Evolutionary conservation across 768 basidiomycete genomes (phyloP).

Genomic region (Butyriboletus loyo): DNA sequence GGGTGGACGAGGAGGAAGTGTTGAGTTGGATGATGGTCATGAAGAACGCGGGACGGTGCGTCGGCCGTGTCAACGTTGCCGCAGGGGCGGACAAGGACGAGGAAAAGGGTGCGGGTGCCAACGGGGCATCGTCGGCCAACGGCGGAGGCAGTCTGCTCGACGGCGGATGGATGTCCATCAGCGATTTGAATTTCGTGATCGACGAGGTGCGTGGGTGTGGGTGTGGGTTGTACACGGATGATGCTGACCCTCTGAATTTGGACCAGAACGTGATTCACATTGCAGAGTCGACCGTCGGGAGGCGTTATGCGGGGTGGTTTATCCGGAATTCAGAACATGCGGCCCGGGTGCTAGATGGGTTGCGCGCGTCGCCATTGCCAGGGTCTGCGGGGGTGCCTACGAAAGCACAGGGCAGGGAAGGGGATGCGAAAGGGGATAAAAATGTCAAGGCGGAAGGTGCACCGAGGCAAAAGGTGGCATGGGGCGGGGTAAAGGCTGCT

Average conservation of each 20-base stretch:
- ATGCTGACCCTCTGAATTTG: background rate
- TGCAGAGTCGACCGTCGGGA: constrained; percentile 88
- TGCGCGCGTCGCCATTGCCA: constrained; percentile 59
- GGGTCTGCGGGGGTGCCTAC: background rate
- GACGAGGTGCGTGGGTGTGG: constrained; percentile 67
- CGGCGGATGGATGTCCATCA: constrained; percentile 84
- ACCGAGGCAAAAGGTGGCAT: constrained; percentile 53
- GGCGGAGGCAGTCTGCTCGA: constrained; percentile 60
- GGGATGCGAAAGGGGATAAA: constrained; percentile 19
- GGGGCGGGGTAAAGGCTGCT: constrained; percentile 38
- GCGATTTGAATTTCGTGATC: constrained; percentile 94
- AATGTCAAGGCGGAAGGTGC: constrained; percentile 28
- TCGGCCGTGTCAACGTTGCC: constrained; percentile 40
- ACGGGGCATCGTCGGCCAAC: constrained; percentile 11
- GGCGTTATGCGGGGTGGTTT: constrained; percentile 96
- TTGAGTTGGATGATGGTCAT: constrained; percentile 96
- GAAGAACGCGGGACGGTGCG: constrained; percentile 83
- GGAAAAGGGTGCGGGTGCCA: constrained; percentile 13
- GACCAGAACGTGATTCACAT: constrained; percentile 93
- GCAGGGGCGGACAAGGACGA: constrained; percentile 43
- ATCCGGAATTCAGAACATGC: constrained; percentile 94
- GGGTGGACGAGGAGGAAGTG: constrained; percentile 86
- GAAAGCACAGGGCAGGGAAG: constrained; percentile 15
- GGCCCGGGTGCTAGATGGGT: constrained; percentile 79
- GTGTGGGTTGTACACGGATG: background rate